Base-by-base conservation (phyloP, 805 yeast genomes). In the Barnettozyma botsteinii region DNA sequence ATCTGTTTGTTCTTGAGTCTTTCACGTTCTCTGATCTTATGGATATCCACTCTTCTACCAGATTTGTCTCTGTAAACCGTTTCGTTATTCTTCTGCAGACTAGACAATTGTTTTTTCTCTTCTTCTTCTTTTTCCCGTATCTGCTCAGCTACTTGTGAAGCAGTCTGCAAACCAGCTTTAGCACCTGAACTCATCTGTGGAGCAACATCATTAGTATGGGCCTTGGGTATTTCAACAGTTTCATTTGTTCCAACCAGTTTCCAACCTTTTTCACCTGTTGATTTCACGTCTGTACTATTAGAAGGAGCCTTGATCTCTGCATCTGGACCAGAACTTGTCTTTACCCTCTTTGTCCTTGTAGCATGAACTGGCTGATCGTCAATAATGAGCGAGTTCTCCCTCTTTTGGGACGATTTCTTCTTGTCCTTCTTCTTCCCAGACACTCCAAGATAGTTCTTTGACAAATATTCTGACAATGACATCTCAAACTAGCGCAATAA, bases 31-130 rank as follows among this genome's bases (percentile, higher is more conserved):
- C 55, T 41, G 33, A 51, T 43, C 29, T 46, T 48, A 18, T 60
- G 55, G 35, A 72, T 56, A 46, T 75, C 72, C 4, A 81, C 61
- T 17, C 64, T 66, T 24, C 73, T 62, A 14, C 94, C 94, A 1
- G 69, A 53, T 3, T 72, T 61, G 53, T 84, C 91, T 66, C 93
- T 71, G 50, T 72, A 73, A 0, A 77, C 64, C 0, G 83, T 77
- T 30, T 60, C 56, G 8, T 50, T 44, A 14, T 49, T 43, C 12
- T 31, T 37, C 42, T 33, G 36, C 26, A 42, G 40, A n/a, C 27
- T 14, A 10, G 20, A 24, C 11, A 40, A 31, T 18, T 40, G 31
- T 35, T 15, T 28, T 34, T 15, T 40, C 21, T 56, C 61, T 14
- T 35, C 41, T 13, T 43, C 46, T 27, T 56, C 61, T 36, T 67